Base-by-base conservation (phyloP, 768 basidiomycete species). In the Tylopilus sp. region DNA sequence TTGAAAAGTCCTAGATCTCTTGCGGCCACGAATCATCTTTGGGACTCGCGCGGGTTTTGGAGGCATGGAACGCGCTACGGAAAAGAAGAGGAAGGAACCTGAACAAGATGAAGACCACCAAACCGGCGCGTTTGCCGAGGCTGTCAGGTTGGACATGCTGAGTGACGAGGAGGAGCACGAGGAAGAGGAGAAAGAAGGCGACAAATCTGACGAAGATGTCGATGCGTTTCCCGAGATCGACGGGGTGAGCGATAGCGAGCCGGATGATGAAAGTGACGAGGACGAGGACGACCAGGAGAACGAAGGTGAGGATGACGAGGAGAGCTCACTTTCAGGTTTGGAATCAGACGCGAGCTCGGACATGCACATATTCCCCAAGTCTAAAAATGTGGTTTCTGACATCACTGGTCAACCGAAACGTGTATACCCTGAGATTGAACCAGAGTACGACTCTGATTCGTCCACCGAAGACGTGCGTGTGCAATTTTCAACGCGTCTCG, bases 361-460 rank as follows among this genome's bases (percentile, higher is more conserved):
- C 59, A 65, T 83, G 54, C 79, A 79, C 54, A 68, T 77, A 56
- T 79, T 74, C 59, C 87, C 86, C 22, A 80, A 78, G 67, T 70
- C 83, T 40, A 87, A 84, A 69, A 82, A 78, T 23, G 69, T 91
- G 33, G 75, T 85, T 48, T 93, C 91, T 36, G 74, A 83, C 51
- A 86, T 94, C 56, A 95, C 93, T 52, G 87, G 90, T n/a, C 82
- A 85, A 55, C 83, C 78, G 51, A 93, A 91, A 75, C 79, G 77
- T 53, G 82, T 91, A 35, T 93, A 88, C 65, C 90, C 90, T 40
- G 86, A 89, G 61, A 94, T 94, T 64, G 91, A 91, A 57, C 87
- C 92, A 10, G 85, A 88, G 51, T 95, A 95, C 64, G 91, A 91
- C 63, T 91, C 88, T 3, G 92, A 95, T 69, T 91, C 89, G 6